Conservation (phyloP, 345 rosid genomes). For the Syzygium aqueum region DNA sequence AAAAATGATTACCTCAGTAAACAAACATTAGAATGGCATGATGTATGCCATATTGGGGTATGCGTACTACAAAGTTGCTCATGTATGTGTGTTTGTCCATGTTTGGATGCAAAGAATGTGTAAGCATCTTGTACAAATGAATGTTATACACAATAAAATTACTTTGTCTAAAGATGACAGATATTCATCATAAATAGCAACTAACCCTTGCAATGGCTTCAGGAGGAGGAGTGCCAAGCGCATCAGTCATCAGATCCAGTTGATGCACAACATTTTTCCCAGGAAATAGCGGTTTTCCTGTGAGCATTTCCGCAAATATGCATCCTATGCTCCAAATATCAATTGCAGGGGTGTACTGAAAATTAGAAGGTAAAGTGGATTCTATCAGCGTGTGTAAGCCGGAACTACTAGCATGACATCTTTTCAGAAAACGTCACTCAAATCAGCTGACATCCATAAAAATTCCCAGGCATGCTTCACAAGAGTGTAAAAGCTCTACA, state of each 20-base stretch:
- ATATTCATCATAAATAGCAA: constrained; percentile 4
- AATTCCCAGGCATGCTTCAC: background rate
- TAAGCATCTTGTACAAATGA: background rate
- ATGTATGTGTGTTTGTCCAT: background rate
- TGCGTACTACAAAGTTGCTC: background rate
- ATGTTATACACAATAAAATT: background rate
- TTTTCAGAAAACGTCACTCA: background rate
- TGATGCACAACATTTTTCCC: constrained; percentile 97
- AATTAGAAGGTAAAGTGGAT: constrained; percentile 5
- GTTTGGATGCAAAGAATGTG: background rate
- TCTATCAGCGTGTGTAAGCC: background rate
- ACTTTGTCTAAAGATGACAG: background rate
- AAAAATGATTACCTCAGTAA: background rate
- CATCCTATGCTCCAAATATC: constrained; percentile 99
- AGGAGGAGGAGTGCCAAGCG: constrained; percentile 83
- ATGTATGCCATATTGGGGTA: background rate
- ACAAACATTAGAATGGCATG: background rate
- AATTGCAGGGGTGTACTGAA: constrained; percentile 91
- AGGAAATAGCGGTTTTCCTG: constrained; percentile 90
- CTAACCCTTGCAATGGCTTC: constrained; percentile 75
- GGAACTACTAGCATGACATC: background rate
- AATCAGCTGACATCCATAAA: background rate
- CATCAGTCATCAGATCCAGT: constrained; percentile 92
- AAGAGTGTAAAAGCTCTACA: background rate
- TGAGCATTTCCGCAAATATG: constrained; percentile 96